Conservation (phyloP, 768 basidiomycete genomes). For the Russula dissimulans region DNA sequence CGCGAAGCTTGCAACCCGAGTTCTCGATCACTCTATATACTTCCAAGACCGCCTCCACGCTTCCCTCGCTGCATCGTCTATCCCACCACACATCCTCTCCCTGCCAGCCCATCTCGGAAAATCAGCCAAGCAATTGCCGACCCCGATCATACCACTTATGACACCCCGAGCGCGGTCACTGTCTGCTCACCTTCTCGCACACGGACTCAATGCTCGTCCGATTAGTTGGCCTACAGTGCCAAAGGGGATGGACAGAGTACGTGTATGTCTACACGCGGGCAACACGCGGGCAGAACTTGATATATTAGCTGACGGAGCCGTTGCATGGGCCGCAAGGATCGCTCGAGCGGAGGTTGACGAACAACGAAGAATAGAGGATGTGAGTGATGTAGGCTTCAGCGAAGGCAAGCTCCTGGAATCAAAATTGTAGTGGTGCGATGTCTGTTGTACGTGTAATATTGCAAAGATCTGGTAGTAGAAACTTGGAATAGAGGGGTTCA, state of each 20-base stretch:
- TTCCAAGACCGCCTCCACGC: conserved; percentile 28
- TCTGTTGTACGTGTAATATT: neutral
- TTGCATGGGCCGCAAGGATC: conserved; percentile 34
- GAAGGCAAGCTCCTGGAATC: neutral
- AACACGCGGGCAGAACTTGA: conserved; percentile 60
- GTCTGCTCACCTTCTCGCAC: conserved; percentile 48
- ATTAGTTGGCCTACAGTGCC: conserved; percentile 89
- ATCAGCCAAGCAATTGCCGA: conserved; percentile 27
- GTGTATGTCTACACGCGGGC: conserved; percentile 81
- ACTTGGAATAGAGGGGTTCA: too few relatives aligned
- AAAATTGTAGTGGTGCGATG: neutral
- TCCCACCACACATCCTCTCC: conserved; percentile 27
- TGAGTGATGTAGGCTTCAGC: neutral
- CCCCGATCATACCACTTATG: conserved; percentile 82
- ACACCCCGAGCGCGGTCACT: conserved; percentile 68
- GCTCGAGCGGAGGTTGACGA: neutral
- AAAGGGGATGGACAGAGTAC: conserved; percentile 71
- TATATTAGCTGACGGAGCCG: conserved; percentile 40
- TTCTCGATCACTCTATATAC: conserved; percentile 38
- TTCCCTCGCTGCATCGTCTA: conserved; percentile 22
- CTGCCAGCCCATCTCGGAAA: conserved; percentile 22
- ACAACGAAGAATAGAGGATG: neutral
- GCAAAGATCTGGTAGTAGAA: too few relatives aligned
- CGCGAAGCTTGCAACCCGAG: conserved; percentile 26
- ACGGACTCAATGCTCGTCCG: conserved; percentile 57